Conservation (phyloP, 139 green algal genomes). For the Chlamydomonas applanata region DNA sequence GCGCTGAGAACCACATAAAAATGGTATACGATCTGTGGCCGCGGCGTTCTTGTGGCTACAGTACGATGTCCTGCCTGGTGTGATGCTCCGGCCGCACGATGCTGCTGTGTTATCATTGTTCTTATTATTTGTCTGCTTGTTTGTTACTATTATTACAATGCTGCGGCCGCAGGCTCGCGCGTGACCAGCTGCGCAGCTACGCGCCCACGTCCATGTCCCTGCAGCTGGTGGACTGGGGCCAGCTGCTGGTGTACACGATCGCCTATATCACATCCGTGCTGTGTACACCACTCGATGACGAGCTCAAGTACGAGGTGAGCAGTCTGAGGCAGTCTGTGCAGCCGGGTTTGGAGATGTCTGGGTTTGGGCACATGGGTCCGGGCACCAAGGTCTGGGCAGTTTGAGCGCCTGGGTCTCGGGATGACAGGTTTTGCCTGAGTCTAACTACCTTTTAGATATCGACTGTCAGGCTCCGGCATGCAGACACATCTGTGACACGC, state of each 20-base stretch:
- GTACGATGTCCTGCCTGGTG: neutral
- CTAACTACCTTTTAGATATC: no score
- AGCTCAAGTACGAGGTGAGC: conserved; percentile 30
- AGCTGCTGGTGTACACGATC: conserved; percentile 25
- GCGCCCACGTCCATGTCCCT: conserved; percentile 14
- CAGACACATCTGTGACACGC: no score
- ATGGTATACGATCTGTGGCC: no score
- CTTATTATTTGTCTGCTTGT: neutral
- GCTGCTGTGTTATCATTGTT: conserved; percentile 7
- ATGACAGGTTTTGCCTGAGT: no score
- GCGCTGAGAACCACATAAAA: no score
- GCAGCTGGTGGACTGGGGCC: conserved; percentile 2
- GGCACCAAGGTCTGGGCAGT: no score
- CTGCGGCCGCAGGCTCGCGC: conserved; percentile 12
- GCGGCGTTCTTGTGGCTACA: no score
- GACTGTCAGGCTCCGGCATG: no score
- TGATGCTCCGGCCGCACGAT: neutral
- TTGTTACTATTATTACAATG: neutral
- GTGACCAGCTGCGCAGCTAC: conserved; percentile 23
- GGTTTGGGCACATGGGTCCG: no score
- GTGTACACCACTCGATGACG: conserved; percentile 32
- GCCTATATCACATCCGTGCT: conserved; percentile 32
- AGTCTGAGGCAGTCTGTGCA: no score
- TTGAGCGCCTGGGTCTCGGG: no score
- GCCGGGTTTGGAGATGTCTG: no score